phyloP scores from a whole-genome alignment of 345 rosid species.

The Raphanus sativus region DNA sequence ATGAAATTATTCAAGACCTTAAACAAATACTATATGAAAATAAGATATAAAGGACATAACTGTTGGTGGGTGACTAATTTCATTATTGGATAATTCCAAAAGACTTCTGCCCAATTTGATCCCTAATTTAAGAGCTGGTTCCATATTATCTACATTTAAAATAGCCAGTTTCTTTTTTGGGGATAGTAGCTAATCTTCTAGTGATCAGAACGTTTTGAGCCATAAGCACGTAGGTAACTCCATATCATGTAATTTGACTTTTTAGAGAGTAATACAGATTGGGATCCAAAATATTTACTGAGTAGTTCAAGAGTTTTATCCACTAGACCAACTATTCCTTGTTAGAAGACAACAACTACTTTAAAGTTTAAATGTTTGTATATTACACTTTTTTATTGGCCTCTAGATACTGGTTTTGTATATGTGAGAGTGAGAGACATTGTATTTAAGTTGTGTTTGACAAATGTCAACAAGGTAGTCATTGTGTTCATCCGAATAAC shows the following conservation, averaged over 20 bases:
- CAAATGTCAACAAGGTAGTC: neutral
- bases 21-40: neutral
- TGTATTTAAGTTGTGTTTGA: neutral
- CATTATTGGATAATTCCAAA: too few species aligned
- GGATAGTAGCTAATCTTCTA: neutral
- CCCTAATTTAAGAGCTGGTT: too few species aligned
- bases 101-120: too few species aligned
- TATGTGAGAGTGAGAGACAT: neutral
- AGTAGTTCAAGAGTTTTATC: neutral
- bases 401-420: neutral
- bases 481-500: neutral
- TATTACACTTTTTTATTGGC: neutral
- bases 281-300: neutral
- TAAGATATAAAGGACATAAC: neutral
- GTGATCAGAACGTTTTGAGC: neutral
- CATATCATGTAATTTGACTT: neutral
- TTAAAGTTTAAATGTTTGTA: neutral
- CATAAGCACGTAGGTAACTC: neutral
- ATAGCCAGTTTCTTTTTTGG: neutral
- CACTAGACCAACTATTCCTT: neutral
- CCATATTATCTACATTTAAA: neutral
- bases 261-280: neutral
- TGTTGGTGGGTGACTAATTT: too few species aligned
- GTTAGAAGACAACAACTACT: neutral
- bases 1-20: neutral